These are phyloP conservation scores for Leccinum barrowsii DNA, from an alignment of 768 basidiomycete genomes.

Conservation along the genomic window DNA sequence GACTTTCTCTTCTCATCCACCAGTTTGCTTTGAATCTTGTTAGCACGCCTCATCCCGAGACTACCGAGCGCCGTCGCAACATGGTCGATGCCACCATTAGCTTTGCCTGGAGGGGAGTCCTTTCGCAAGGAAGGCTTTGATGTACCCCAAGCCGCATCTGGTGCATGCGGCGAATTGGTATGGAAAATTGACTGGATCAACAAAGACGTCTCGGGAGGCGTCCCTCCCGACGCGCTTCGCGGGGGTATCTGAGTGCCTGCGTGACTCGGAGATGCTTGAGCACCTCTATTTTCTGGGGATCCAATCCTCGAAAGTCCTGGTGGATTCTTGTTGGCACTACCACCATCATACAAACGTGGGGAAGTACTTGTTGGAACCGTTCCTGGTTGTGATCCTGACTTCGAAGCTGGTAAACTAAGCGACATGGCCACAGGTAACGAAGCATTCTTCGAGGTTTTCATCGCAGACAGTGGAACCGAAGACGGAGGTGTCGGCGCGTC, in stretches of 20 bases:
- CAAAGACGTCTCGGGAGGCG: conserved; percentile 2
- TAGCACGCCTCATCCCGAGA: conserved; percentile 30
- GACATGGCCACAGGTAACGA: conserved; percentile 16
- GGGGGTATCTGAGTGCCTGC: conserved; percentile 1
- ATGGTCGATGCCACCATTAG: conserved; percentile 18
- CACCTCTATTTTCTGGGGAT: conserved; percentile 13
- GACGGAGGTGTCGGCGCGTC: conserved; percentile 10
- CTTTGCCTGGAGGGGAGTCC: conserved; percentile 8
- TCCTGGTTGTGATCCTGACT: conserved; percentile 8
- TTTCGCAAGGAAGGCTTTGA: conserved; percentile 15
- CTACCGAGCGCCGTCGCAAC: conserved; percentile 24
- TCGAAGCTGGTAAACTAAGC: conserved; percentile 13
- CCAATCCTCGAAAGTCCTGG: conserved; percentile 17
- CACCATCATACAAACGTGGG: conserved; percentile 6
- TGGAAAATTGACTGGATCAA: conserved; percentile 18
- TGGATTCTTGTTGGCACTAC: conserved; percentile 1
- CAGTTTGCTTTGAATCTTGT: conserved; percentile 18
- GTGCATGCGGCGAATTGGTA: conserved; percentile 1
- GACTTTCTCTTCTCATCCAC: conserved; percentile 24
- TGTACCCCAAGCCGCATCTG: conserved; percentile 14
- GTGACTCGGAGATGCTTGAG: conserved; percentile 7
- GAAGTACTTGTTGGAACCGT: conserved; percentile 8
- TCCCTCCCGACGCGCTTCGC: conserved; percentile 6
- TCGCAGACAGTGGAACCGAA: conserved; percentile 2
- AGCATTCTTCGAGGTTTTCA: conserved; percentile 5